phyloP scores from a whole-genome alignment of 768 basidiomycete genomes.

The Tulasnella sp. region DNA sequence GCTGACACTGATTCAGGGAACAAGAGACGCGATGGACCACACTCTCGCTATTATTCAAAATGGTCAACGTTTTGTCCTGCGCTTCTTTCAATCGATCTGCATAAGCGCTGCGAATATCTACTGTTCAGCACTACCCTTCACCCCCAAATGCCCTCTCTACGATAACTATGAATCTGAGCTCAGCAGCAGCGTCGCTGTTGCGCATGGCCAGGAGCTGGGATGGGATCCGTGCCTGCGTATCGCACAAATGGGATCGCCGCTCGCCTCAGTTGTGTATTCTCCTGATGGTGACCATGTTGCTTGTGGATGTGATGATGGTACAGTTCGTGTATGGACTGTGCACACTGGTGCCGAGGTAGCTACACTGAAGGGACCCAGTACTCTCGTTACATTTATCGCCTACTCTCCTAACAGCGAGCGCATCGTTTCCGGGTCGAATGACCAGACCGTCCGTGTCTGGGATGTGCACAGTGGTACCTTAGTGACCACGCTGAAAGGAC shows the following conservation, averaged over 20 bases:
- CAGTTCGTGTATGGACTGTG: no score
- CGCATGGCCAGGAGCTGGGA: background rate
- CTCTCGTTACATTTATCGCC: no score
- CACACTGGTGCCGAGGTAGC: no score
- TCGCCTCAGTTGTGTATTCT: background rate
- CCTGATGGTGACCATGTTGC: background rate
- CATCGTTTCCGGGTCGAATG: no score
- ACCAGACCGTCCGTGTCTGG: no score
- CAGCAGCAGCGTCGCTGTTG: background rate
- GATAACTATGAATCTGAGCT: background rate
- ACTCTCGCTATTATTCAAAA: background rate
- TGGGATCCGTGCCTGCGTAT: background rate
- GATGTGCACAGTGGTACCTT: background rate
- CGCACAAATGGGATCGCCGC: background rate
- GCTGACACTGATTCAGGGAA: no score
- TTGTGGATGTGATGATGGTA: background rate
- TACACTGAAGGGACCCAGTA: no score
- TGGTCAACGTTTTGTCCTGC: background rate
- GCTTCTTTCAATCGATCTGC: background rate
- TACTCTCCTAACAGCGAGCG: no score
- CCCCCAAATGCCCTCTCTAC: background rate
- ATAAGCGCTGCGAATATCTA: background rate
- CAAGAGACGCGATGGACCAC: no score
- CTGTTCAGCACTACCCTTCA: constrained; percentile 1
- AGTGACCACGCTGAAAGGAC: background rate